Conservation (phyloP, 345 rosid species). For the Eucalyptus camaldulensis region DNA sequence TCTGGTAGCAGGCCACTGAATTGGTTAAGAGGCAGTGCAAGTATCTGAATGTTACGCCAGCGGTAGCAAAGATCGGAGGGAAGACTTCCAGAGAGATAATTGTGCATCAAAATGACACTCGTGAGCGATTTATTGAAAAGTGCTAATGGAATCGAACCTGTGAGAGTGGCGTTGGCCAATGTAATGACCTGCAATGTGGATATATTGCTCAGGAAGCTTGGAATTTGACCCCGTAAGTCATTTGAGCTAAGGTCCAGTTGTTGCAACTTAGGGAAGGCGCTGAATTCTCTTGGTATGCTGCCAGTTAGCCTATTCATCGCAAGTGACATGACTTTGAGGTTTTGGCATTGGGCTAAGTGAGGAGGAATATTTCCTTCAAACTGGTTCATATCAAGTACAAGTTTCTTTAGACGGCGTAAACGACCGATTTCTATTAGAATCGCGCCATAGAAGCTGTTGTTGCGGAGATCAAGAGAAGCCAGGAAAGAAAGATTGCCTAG, state of each 20-base stretch:
- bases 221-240: neutral
- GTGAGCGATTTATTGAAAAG: neutral
- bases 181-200: neutral
- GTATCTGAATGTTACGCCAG: neutral
- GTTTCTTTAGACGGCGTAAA: neutral
- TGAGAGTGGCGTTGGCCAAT: neutral
- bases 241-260: neutral
- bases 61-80: neutral
- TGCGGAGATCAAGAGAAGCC: neutral
- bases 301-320: neutral
- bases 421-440: neutral
- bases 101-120: accelerated
- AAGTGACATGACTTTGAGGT: neutral
- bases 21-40: neutral
- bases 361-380: neutral
- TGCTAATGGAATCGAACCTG: neutral
- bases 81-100: neutral
- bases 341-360: neutral
- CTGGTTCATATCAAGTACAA: neutral
- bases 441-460: neutral
- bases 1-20: neutral
- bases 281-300: neutral
- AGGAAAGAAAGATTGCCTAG: neutral
- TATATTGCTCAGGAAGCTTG: neutral
- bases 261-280: neutral